Evolutionary conservation across 1,284 basidiomycete genomes (phyloP), one percentile per base, ranked within the genome.

Genomic region (Ceratobasidium sp.): DNA sequence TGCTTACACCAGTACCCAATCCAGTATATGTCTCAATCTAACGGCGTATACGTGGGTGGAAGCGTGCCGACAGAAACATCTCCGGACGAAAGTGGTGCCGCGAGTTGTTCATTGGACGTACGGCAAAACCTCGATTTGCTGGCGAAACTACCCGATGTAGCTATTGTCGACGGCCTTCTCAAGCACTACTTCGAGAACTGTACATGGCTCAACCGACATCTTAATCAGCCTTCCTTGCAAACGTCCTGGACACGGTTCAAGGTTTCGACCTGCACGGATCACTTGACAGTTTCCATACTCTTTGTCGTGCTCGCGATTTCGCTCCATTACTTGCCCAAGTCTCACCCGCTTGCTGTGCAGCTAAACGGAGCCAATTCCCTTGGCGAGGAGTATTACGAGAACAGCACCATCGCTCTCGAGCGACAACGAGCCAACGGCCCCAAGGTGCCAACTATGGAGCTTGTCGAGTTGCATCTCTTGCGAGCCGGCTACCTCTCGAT

Each of bases 181-280:
- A 81, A 81, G 63, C 89, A 87, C 79, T 92, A 92, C 80, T 92
- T 92, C 76, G 88, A 90, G 76, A 90, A 90, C 77, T 92, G 90
- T 83, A 92, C 90, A 79, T 92, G 91, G 91, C 86, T 92, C 70
- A 91, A 92, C 79, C 86, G 89, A 44, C 88, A 91, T 78, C 85
- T 92, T 73, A 88, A 91, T 79, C 84, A 87, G 71, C 72, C 80
- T 1, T 81, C 86, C 5, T 90, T 92, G 77, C 80, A 81, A 14
- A 79, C 83, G 14, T 86, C 87, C 25, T 93, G 91, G 91, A 82
- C 84, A 36, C 85, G 86, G 30, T 92, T 88, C 83, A 92, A 90
- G 79, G 83, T 80, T 16, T 72, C 70, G 16, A 71, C 64, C 36
- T 46, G 78, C 77, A 83, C 87, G 7, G 89, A 92, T 78, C 88